phyloP scores from a whole-genome alignment of 192 early-diverging fungal genomes.

The Backusella australiensis region DNA sequence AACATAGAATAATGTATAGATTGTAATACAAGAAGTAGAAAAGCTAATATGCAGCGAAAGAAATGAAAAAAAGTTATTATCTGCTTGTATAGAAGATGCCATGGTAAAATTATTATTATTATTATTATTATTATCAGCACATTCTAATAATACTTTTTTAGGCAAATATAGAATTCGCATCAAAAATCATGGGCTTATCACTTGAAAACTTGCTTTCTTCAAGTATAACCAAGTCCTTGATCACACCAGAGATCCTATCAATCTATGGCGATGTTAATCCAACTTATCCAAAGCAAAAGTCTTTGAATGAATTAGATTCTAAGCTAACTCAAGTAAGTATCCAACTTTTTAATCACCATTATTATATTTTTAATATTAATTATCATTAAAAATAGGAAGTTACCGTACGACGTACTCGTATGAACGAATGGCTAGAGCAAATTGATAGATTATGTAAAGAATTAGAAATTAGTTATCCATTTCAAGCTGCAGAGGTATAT shows the following conservation, averaged over 20 bases:
- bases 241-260: conserved; percentile 4
- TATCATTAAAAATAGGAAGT: background rate
- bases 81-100: conserved; percentile 50
- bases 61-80: conserved; percentile 34
- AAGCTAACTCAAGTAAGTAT: conserved; percentile 15
- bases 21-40: conserved; percentile 44
- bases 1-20: conserved; percentile 24
- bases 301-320: conserved; percentile 12
- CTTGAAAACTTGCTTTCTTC: conserved; percentile 31
- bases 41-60: conserved; percentile 33
- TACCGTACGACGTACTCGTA: background rate
- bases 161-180: conserved; percentile 29
- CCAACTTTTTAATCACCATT: background rate
- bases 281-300: conserved; percentile 19
- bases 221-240: background rate
- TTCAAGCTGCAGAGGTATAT: conserved; percentile 17
- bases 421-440: conserved; percentile 2
- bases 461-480: conserved; percentile 8
- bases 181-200: conserved; percentile 25
- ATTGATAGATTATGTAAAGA: conserved; percentile 7
- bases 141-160: conserved; percentile 15
- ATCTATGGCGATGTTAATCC: conserved; percentile 14
- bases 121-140: background rate
- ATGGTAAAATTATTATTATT: conserved; percentile 34
- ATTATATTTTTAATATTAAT: background rate